A percentile compares a stretch with the other conserved stretches of the same genome.
Conservation (phyloP, 345 rosid species). For the Acer yangbiense region DNA sequence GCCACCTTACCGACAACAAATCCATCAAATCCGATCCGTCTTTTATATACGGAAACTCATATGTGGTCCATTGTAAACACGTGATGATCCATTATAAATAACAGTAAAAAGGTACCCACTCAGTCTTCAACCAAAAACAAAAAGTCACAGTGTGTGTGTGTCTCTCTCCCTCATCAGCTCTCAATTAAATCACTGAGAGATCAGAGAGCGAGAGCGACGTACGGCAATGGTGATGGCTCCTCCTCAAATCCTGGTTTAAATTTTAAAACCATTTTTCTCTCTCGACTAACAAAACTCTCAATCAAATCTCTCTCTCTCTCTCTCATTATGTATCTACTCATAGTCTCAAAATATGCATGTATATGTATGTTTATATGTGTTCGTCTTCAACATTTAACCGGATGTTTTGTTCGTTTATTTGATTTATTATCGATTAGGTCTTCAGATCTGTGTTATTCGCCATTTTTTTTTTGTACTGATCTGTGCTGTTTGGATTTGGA, state of each 20-base stretch:
- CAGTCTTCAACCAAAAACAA: background rate
- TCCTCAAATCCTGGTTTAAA: conserved; percentile 24
- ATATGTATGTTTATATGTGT: background rate
- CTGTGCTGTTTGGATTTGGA: background rate
- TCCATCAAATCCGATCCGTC: too few relatives aligned
- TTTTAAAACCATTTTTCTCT: conserved; percentile 11
- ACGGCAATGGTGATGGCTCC: conserved; percentile 32
- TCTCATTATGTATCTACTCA: background rate
- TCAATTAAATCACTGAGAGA: background rate
- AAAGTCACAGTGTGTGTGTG: conserved; percentile 3
- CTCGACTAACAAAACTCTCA: background rate
- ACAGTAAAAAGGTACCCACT: background rate
- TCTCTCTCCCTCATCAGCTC: background rate
- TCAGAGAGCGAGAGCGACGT: conserved; percentile 26
- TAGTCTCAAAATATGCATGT: background rate
- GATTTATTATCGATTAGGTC: background rate
- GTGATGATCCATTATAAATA: background rate
- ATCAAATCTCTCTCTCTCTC: background rate
- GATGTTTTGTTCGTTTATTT: background rate
- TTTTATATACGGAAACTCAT: too few relatives aligned
- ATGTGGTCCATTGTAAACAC: background rate
- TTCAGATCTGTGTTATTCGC: conserved; percentile 31
- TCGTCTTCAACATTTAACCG: background rate
- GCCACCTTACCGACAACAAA: too few relatives aligned
- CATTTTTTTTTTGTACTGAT: background rate